Evolutionary conservation across 352 stramenopile species (phyloP), one percentile per base, ranked within the genome.

Genomic region (Ophiocytium majus): DNA sequence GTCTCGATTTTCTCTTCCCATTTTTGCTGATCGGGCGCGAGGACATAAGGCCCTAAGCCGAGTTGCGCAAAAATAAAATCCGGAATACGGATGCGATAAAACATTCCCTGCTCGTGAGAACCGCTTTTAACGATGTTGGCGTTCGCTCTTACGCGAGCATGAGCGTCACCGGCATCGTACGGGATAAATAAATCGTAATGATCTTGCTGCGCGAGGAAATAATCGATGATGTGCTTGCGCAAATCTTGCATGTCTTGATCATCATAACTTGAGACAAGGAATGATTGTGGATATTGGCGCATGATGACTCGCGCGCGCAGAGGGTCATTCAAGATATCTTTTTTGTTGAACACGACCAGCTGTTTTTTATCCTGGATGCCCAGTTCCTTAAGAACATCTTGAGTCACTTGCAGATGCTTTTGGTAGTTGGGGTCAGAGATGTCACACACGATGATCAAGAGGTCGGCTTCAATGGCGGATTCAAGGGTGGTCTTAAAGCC

Each of bases 21-120:
- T 71, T 71, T 28, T 71, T 71, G 23, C 28, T 71, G 19, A 23
- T 71, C 19, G 28, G 57, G 57, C 19, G 57, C 57, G 57, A 71
- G 57, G 28, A 71, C 57, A 71, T 23, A 71, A 71, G 57, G 28
- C 57, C 28, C 19, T 23, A 71, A 28, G 23, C 57, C 57, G 23
- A 71, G 57, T 71, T 71, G 57, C 57, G 23, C 19, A 28, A 71
- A 71, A 28, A 71, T 71, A 71, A 71, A 71, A 71, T 71, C 57
- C 28, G 57, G 57, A 71, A 71, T 71, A 28, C 57, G 57, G 23
- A 71, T 71, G 57, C 57, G 57, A 71, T 71, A 71, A 71, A 71
- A 71, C 23, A 71, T 71, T 71, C 57, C 57, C 57, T 71, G 57
- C 57, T 71, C 57, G 28, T 71, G 57, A 23, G 57, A 71, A 23